These are phyloP conservation scores for Platanthera guangdongensis DNA, from an alignment of 106 monocot genomes.

Conservation along the genomic window DNA sequence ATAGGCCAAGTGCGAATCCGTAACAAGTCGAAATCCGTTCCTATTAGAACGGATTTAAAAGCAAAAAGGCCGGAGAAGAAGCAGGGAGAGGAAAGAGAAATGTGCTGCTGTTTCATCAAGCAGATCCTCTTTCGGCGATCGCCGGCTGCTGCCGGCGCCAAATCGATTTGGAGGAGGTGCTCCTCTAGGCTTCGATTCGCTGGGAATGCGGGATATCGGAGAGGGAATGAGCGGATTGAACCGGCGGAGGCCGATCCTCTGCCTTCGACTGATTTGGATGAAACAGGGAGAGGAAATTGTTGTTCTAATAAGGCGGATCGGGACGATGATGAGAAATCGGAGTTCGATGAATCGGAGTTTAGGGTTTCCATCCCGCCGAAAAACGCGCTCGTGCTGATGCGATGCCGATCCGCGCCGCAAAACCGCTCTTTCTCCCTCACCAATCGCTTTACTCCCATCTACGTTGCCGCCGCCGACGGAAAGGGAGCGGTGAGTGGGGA, in stretches of 20 bases:
- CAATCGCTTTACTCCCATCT: neutral
- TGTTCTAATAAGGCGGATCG: neutral
- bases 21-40: constrained; percentile 21
- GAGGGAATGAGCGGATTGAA: neutral
- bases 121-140: neutral
- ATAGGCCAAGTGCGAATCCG: constrained; percentile 81
- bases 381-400: constrained; percentile 86
- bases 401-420: constrained; percentile 86
- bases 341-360: constrained; percentile 20
- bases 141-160: neutral
- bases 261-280: neutral
- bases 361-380: constrained; percentile 56
- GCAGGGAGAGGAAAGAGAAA: neutral
- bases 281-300: neutral
- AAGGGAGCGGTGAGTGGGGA: neutral
- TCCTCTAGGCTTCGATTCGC: constrained; percentile 11
- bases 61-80: neutral
- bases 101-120: neutral
- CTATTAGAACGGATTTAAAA: neutral
- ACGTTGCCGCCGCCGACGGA: neutral
- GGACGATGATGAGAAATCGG: constrained; percentile 2
- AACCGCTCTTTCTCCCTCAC: constrained; percentile 29
- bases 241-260: neutral
- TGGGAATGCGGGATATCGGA: neutral
- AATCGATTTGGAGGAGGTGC: constrained; percentile 5